phyloP scores from a whole-genome alignment of 2,329 filamentous ascomycete species.

The Davidsoniella virescens region DNA sequence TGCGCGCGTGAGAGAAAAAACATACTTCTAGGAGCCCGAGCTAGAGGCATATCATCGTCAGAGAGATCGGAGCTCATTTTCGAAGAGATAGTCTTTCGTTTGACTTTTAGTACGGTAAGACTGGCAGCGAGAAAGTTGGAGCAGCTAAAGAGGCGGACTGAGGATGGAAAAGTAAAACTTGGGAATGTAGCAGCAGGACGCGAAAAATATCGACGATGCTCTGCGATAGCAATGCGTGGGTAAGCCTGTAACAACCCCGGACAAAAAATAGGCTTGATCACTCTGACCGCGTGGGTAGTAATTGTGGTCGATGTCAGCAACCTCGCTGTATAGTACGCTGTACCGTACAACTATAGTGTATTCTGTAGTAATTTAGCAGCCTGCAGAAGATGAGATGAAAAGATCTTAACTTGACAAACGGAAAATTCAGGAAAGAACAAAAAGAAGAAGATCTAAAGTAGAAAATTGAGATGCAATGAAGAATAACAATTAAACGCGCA shows the following conservation, averaged over 20 bases:
- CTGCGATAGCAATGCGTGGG: slow-evolving; percentile 1
- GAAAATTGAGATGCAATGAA: too few relatives aligned
- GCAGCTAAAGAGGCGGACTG: slow-evolving; percentile 18
- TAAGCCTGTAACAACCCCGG: slow-evolving; percentile 5
- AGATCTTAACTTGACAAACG: too few relatives aligned
- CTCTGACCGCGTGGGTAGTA: too few relatives aligned
- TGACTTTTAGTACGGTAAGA: not conserved
- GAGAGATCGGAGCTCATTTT: slow-evolving; percentile 27
- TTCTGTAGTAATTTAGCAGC: too few relatives aligned
- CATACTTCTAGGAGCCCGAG: slow-evolving; percentile 42
- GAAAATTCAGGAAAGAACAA: too few relatives aligned
- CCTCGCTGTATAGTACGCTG: too few relatives aligned
- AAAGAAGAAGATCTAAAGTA: too few relatives aligned
- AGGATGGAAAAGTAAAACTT: slow-evolving; percentile 20
- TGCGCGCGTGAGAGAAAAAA: slow-evolving; percentile 16
- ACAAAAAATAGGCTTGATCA: not conserved
- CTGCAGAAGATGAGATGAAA: too few relatives aligned
- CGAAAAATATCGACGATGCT: slow-evolving; percentile 10
- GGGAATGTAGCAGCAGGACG: slow-evolving; percentile 20
- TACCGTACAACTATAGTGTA: too few relatives aligned
- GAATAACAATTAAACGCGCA: too few relatives aligned
- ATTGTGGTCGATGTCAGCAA: too few relatives aligned
- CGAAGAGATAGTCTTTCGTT: slow-evolving; percentile 11
- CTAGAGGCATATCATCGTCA: slow-evolving; percentile 70
- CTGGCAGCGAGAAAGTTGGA: not conserved